Conservation (phyloP, 257 asterid genomes). For the Petunia axillaris region DNA sequence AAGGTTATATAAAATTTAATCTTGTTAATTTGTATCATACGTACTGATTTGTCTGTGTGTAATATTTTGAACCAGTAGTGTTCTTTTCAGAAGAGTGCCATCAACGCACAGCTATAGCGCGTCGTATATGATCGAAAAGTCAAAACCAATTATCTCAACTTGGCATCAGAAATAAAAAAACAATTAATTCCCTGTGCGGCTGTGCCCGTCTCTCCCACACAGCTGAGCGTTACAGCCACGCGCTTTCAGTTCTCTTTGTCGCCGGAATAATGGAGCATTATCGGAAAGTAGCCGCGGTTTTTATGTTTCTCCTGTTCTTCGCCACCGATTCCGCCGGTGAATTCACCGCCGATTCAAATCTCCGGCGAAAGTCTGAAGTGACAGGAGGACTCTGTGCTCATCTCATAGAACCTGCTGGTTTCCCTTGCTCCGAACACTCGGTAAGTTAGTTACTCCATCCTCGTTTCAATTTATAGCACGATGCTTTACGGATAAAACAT, state of each 20-base stretch:
- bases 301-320: constrained; percentile 34
- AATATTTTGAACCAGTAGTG: too few species aligned
- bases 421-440: constrained; percentile 81
- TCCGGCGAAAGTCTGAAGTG: constrained; percentile 46
- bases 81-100: too few species aligned
- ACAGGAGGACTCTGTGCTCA: constrained; percentile 73
- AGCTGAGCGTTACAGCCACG: background rate
- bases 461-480: background rate
- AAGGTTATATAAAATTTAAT: too few species aligned
- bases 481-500: background rate
- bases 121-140: too few species aligned
- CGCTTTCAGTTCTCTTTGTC: background rate
- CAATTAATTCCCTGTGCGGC: too few species aligned
- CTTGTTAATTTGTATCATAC: too few species aligned
- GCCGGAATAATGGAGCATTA: constrained; percentile 27
- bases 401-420: constrained; percentile 74
- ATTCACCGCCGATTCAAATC: constrained; percentile 35
- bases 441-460: constrained; percentile 42
- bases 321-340: constrained; percentile 43
- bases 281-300: constrained; percentile 32
- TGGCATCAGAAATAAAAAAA: too few species aligned
- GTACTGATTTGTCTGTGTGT: too few species aligned
- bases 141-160: too few species aligned
- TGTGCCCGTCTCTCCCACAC: too few species aligned
- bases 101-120: too few species aligned